Evolutionary conservation across 2,329 filamentous ascomycete species (phyloP).

Genomic region (Fusarium compactum): DNA sequence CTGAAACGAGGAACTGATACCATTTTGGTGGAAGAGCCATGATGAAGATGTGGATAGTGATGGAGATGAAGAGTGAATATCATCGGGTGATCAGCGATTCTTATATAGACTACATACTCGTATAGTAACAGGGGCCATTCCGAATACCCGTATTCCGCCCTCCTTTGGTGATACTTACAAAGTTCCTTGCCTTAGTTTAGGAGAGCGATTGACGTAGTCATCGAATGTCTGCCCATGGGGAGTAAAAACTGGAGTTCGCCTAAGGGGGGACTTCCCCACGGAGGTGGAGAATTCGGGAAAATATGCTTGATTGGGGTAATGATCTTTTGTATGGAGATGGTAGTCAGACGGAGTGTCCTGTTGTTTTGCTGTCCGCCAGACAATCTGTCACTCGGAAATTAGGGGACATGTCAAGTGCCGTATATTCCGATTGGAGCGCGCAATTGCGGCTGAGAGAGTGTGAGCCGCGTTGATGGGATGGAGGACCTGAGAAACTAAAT

Average conservation of each 20-base stretch:
- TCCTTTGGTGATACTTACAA: neutral
- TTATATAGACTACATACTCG: constrained; percentile 19
- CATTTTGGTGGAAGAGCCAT: constrained; percentile 60
- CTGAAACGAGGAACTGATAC: constrained; percentile 62
- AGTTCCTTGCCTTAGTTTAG: neutral
- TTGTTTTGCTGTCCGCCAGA: neutral
- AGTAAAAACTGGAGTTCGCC: constrained; percentile 14
- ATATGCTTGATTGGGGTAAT: constrained; percentile 7
- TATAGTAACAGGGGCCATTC: constrained; percentile 8
- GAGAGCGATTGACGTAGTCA: neutral
- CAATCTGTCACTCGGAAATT: constrained; percentile 10
- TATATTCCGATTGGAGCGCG: constrained; percentile 24
- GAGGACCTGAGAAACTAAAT: neutral
- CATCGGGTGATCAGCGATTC: neutral
- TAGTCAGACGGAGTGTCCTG: neutral
- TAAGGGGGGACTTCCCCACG: constrained; percentile 16
- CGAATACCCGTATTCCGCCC: constrained; percentile 10
- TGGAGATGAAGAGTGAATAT: neutral
- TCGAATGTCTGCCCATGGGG: constrained; percentile 1
- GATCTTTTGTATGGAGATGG: neutral
- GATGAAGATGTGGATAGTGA: constrained; percentile 10
- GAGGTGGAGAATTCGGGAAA: constrained; percentile 15
- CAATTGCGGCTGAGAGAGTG: constrained; percentile 14
- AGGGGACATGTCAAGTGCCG: neutral
- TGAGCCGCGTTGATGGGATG: neutral